These are phyloP conservation scores for Ustilago lituana DNA, from an alignment of 1,284 basidiomycete genomes.

Conservation along the genomic window DNA sequence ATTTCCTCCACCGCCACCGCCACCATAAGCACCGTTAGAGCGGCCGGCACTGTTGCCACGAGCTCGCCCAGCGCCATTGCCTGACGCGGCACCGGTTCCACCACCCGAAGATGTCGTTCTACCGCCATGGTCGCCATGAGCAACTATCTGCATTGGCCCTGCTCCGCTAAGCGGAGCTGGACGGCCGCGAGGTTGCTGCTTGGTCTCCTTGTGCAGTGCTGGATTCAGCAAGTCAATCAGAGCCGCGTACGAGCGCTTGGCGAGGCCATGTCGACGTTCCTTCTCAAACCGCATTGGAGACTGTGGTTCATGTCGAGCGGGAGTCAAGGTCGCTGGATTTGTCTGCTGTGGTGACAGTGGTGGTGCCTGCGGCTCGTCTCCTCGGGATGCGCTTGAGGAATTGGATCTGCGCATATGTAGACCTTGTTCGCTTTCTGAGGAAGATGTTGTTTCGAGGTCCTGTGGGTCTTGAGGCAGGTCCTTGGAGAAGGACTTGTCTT, in stretches of 20 bases:
- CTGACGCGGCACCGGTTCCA: neutral
- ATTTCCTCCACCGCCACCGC: slow-evolving; percentile 7
- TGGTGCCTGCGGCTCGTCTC: neutral
- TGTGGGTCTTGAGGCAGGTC: slow-evolving; percentile 19
- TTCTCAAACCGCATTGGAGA: slow-evolving; percentile 18
- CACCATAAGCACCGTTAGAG: slow-evolving; percentile 11
- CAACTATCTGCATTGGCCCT: slow-evolving; percentile 5
- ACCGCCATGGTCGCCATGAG: slow-evolving; percentile 26
- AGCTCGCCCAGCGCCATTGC: slow-evolving; percentile 14
- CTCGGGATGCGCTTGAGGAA: slow-evolving; percentile 1
- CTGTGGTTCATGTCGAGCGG: neutral
- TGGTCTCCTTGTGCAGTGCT: slow-evolving; percentile 33
- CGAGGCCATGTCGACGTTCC: slow-evolving; percentile 34
- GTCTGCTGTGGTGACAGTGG: neutral
- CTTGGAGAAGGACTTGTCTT: slow-evolving; percentile 36
- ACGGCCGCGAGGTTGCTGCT: slow-evolving; percentile 11
- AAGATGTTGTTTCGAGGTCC: neutral
- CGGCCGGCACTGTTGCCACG: slow-evolving; percentile 18
- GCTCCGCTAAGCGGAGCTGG: slow-evolving; percentile 7
- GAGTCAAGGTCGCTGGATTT: neutral
- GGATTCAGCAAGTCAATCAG: slow-evolving; percentile 46
- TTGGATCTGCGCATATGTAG: slow-evolving; percentile 4
- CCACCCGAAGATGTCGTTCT: slow-evolving; percentile 12
- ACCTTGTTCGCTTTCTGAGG: slow-evolving; percentile 28
- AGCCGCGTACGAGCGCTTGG: slow-evolving; percentile 45